A percentile compares a stretch with the other conserved stretches of the same genome.
Evolutionary conservation across 441 rosid species (phyloP).

Genomic region (Brassica hybrid): DNA sequence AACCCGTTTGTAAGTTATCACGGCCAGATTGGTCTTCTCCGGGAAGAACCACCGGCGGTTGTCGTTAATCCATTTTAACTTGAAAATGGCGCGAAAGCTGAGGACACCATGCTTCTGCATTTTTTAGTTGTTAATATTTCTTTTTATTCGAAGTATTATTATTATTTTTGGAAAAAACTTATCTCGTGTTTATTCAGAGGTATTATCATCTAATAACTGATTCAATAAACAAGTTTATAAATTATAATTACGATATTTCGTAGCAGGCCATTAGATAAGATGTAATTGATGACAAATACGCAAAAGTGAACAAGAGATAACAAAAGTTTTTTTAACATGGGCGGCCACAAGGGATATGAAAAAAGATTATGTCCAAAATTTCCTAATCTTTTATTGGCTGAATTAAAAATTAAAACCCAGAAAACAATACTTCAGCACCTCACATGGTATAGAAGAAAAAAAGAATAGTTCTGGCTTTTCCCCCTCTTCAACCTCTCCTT

Average conservation of each 20-base stretch:
- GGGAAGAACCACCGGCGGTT: constrained; percentile 36
- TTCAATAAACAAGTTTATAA: constrained; percentile 17
- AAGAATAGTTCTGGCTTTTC: constrained; percentile 23
- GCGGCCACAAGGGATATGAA: constrained; percentile 18
- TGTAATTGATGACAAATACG: constrained; percentile 20
- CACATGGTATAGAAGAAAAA: constrained; percentile 26
- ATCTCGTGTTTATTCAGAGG: constrained; percentile 25
- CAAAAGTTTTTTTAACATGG: constrained; percentile 20
- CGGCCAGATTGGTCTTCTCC: background rate
- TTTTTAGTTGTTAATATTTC: constrained; percentile 5
- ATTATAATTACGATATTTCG: background rate
- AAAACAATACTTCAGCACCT: constrained; percentile 35
- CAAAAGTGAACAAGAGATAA: constrained; percentile 4
- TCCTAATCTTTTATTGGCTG: constrained; percentile 44
- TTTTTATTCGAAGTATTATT: background rate
- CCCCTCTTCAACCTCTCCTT: constrained; percentile 25
- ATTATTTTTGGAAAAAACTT: background rate
- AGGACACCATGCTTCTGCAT: background rate
- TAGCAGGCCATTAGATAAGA: background rate
- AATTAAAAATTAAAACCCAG: constrained; percentile 16
- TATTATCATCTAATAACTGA: constrained; percentile 11
- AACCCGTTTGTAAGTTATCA: constrained; percentile 35
- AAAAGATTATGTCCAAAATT: constrained; percentile 41
- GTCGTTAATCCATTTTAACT: background rate
- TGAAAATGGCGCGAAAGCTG: background rate